These are phyloP conservation scores for Paramyrothecium sp. DNA, from an alignment of 2,329 filamentous ascomycete genomes.

Conservation along the genomic window DNA sequence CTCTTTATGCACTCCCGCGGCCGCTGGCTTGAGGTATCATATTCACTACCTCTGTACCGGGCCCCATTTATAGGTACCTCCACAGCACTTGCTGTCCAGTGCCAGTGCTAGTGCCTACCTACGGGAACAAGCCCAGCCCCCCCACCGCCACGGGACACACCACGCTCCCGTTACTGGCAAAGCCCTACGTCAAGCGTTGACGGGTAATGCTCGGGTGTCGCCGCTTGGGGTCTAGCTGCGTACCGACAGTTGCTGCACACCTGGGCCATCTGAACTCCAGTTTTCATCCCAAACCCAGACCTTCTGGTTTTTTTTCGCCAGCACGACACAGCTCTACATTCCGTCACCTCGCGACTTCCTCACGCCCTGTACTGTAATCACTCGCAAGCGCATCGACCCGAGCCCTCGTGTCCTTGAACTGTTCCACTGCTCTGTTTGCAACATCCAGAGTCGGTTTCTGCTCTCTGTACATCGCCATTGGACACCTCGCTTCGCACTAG, in stretches of 20 bases:
- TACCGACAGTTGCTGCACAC: background rate
- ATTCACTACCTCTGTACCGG: too few species aligned
- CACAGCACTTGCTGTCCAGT: too few species aligned
- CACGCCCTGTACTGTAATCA: slow-evolving; percentile 9
- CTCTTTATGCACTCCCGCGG: background rate
- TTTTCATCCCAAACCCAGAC: slow-evolving; percentile 4
- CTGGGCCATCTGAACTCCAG: background rate
- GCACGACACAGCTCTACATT: slow-evolving; percentile 11
- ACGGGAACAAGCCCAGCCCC: background rate
- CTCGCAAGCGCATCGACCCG: slow-evolving; percentile 3
- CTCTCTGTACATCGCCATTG: slow-evolving; percentile 2
- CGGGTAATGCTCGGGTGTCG: background rate
- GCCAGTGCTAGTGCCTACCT: too few species aligned
- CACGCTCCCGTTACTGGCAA: background rate
- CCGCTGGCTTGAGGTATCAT: background rate
- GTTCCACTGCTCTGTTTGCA: too few species aligned
- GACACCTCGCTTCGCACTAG: slow-evolving; percentile 3
- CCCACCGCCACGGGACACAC: background rate
- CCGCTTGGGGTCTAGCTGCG: background rate
- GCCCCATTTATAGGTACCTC: too few species aligned
- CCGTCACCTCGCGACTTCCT: slow-evolving; percentile 12
- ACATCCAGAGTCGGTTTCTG: background rate
- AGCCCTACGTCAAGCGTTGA: background rate
- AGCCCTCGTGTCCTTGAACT: too few species aligned
- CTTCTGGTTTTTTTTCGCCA: slow-evolving; percentile 2